Evolutionary conservation across 1,284 basidiomycete species (phyloP).

Genomic region (Ceratobasidium sp.): DNA sequence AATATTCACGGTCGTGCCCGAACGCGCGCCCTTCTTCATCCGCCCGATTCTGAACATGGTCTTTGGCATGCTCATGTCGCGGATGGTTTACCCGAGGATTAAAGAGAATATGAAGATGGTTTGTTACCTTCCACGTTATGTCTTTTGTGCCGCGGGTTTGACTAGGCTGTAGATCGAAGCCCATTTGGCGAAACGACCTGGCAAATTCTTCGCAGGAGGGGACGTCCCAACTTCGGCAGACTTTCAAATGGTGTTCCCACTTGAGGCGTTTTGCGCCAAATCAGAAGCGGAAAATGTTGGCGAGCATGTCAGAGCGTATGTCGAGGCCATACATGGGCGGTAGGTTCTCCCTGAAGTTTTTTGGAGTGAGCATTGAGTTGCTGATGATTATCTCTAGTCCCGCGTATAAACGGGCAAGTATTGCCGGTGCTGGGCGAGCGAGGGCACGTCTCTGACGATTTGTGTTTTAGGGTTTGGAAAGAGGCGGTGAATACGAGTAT

Average conservation of each 20-base stretch:
- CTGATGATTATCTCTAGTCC: constrained; percentile 1
- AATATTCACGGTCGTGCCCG: constrained; percentile 43
- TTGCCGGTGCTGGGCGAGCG: neutral
- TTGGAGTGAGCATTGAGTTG: neutral
- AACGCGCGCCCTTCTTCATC: constrained; percentile 45
- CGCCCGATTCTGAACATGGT: constrained; percentile 44
- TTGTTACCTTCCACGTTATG: neutral
- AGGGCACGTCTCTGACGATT: constrained; percentile 3
- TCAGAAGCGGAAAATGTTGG: constrained; percentile 48
- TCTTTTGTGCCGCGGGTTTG: neutral
- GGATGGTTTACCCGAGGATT: constrained; percentile 42
- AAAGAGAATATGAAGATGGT: constrained; percentile 41
- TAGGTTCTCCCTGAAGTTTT: constrained; percentile 45
- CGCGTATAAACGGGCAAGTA: constrained; percentile 43
- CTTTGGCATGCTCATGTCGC: constrained; percentile 32
- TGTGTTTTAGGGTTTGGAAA: constrained; percentile 44
- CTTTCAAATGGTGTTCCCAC: constrained; percentile 57
- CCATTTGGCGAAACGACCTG: constrained; percentile 54
- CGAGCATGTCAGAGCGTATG: constrained; percentile 53
- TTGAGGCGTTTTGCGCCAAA: constrained; percentile 51
- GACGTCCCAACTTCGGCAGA: constrained; percentile 58
- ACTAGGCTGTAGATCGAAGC: constrained; percentile 54
- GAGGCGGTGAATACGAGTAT: constrained; percentile 47
- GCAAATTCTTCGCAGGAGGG: constrained; percentile 58
- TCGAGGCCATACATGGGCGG: constrained; percentile 55